Conservation (phyloP, 2,329 filamentous ascomycete species). For the Scortechinia acanthostroma region DNA sequence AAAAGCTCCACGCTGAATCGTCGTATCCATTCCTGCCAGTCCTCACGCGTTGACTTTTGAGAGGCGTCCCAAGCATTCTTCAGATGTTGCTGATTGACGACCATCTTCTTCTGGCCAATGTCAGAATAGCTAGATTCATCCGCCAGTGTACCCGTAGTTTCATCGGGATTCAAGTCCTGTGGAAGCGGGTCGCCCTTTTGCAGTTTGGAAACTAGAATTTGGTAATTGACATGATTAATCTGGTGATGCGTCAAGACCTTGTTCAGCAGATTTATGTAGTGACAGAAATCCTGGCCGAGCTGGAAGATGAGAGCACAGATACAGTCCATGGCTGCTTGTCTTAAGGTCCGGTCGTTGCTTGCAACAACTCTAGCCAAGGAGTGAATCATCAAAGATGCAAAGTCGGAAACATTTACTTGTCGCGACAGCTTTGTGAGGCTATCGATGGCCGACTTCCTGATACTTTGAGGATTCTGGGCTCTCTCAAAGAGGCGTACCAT, state of each 20-base stretch:
- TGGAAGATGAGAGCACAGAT: conserved; percentile 93
- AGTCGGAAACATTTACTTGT: conserved; percentile 95
- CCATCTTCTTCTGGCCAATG: conserved; percentile 80
- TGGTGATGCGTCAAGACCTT: conserved; percentile 75
- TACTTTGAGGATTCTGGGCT: conserved; percentile 68
- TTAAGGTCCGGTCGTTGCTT: conserved; percentile 64
- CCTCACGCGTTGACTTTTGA: conserved; percentile 92
- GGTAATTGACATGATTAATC: conserved; percentile 84
- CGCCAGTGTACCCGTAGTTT: conserved; percentile 68
- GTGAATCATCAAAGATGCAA: conserved; percentile 91
- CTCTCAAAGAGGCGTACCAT: conserved; percentile 93
- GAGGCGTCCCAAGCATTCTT: conserved; percentile 96
- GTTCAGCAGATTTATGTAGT: conserved; percentile 89
- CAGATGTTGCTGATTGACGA: conserved; percentile 94
- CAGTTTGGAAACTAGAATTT: conserved; percentile 83
- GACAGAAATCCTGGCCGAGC: conserved; percentile 86
- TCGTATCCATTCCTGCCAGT: conserved; percentile 99
- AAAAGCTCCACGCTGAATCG: conserved; percentile 91
- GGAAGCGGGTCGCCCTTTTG: conserved; percentile 93
- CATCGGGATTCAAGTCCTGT: conserved; percentile 83
- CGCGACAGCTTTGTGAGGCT: conserved; percentile 89
- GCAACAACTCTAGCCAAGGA: conserved; percentile 78
- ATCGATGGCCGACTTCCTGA: conserved; percentile 85
- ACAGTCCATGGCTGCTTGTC: conserved; percentile 81
- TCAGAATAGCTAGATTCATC: conserved; percentile 80